A percentile compares a stretch with the other conserved stretches of the same genome.
These are phyloP conservation scores for Colletotrichum truncatum DNA, from an alignment of 2,329 filamentous ascomycete species.

Conservation along the genomic window DNA sequence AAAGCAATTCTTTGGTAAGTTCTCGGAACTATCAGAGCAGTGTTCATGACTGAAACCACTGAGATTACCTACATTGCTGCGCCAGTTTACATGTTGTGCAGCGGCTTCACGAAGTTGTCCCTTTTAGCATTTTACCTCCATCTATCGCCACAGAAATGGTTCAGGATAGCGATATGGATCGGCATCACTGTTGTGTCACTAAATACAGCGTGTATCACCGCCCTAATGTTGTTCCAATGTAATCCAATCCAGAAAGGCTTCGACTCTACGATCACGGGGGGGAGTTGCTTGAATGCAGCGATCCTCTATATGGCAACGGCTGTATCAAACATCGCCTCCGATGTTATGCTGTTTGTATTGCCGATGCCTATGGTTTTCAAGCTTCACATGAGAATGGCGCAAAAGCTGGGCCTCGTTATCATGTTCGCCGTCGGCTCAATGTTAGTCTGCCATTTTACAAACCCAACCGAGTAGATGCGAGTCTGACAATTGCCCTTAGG, in stretches of 20 bases:
- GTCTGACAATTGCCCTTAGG: background rate
- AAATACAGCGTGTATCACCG: conserved; percentile 40
- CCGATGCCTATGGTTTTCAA: conserved; percentile 55
- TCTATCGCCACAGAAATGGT: conserved; percentile 45
- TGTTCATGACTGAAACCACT: background rate
- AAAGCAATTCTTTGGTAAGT: conserved; percentile 27
- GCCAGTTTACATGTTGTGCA: conserved; percentile 44
- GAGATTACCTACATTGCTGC: conserved; percentile 35
- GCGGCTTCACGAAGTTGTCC: conserved; percentile 47
- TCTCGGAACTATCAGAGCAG: background rate
- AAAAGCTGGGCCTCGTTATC: conserved; percentile 54
- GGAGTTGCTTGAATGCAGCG: conserved; percentile 53
- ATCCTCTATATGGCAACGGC: conserved; percentile 59
- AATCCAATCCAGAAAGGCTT: conserved; percentile 43
- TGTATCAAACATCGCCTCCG: conserved; percentile 56
- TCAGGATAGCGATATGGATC: conserved; percentile 40
- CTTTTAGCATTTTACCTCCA: conserved; percentile 49
- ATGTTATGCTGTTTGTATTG: conserved; percentile 55
- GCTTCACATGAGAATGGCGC: conserved; percentile 53
- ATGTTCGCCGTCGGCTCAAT: conserved; percentile 55
- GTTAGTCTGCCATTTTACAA: conserved; percentile 9
- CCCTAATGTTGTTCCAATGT: conserved; percentile 48
- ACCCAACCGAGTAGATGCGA: fast-evolving
- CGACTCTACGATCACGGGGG: conserved; percentile 40
- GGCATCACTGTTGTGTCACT: conserved; percentile 39